Evolutionary conservation across 441 rosid genomes (phyloP), one percentile per base, ranked within the genome.

Genomic region (Cnidoscolus chayamansa): DNA sequence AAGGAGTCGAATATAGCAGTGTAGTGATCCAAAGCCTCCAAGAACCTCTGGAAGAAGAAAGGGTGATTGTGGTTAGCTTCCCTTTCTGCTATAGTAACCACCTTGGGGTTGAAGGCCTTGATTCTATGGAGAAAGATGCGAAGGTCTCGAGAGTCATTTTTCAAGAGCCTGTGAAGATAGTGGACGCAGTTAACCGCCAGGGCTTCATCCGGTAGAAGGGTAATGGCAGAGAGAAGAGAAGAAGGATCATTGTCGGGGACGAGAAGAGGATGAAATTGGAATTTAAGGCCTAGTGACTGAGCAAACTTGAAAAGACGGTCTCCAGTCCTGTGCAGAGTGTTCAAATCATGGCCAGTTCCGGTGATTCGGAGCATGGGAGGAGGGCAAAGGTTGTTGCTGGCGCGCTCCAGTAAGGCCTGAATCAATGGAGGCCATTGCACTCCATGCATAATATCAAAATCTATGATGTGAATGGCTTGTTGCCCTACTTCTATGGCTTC

Each of bases 391-490:
- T 74, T 58, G 69, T 76, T 81, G 78, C 57, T 83, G 12, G 80
- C 72, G 8, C 95, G 87, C 58, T 90, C 97, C 2, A 86, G 90
- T 70, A 94, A 82, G 65, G 98, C 97, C 60, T 94, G 98, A 97
- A 94, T 90, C 65, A 94, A 72, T 5, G 98, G 98, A 13, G 98
- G 98, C 98, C 98, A 94, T 72, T 94, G 98, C 54, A 94, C 90
- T 15, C 98, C 98, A 79, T 94, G 97, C 85, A 90, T 89, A 73
- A 92, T 92, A 77, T 94, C 97, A 62, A 94, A 89, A 73, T 94
- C 98, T 0, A 94, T 79, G 72, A 94, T 88, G 81, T 94, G 98
- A 59, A 90, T 76, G 12, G 84, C 79, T 64, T 82, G 83, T 60
- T 82, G 88, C 56, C 84, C 90, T 63, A 68, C 65, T 65, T 83